Percentiles rank a stretch among this genome's conserved stretches.
Conservation (phyloP, 768 basidiomycete species). For the Termitomyces sp. region DNA sequence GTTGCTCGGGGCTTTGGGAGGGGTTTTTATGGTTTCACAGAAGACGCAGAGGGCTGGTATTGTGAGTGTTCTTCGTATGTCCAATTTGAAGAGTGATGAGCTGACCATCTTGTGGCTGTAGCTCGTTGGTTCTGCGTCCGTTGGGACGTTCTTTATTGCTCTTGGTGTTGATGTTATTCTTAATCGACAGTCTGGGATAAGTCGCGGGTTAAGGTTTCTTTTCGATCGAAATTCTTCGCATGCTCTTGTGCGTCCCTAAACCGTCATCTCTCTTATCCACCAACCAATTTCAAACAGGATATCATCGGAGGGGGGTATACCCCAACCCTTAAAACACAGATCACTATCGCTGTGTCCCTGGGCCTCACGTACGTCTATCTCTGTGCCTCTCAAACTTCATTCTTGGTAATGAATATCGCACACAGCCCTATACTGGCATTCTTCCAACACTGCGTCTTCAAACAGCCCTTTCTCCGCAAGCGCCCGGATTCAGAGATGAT, state of each 20-base stretch:
- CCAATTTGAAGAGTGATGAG: not conserved
- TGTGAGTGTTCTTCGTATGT: conserved; percentile 31
- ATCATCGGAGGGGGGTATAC: conserved; percentile 44
- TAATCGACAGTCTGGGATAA: conserved; percentile 59
- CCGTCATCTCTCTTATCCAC: not conserved
- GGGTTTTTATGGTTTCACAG: conserved; percentile 35
- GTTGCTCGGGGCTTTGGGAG: conserved; percentile 38
- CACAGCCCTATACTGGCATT: conserved; percentile 50
- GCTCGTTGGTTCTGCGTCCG: conserved; percentile 49
- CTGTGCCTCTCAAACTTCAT: not conserved
- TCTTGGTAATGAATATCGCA: not conserved
- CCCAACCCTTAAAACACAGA: conserved; percentile 45
- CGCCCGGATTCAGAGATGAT: conserved; percentile 7
- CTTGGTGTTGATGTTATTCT: conserved; percentile 56
- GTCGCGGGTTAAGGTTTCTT: conserved; percentile 58
- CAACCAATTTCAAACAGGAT: conserved; percentile 32
- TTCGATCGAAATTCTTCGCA: conserved; percentile 63
- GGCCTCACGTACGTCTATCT: conserved; percentile 54
- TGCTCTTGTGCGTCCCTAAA: conserved; percentile 36
- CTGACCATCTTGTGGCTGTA: conserved; percentile 11
- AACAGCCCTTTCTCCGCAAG: conserved; percentile 41
- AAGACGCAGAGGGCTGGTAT: conserved; percentile 42
- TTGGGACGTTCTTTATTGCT: conserved; percentile 56
- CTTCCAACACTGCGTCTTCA: conserved; percentile 52
- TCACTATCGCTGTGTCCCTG: conserved; percentile 52